Conservation (phyloP, 208 protist genomes). For the Acanthamoeba quina region DNA sequence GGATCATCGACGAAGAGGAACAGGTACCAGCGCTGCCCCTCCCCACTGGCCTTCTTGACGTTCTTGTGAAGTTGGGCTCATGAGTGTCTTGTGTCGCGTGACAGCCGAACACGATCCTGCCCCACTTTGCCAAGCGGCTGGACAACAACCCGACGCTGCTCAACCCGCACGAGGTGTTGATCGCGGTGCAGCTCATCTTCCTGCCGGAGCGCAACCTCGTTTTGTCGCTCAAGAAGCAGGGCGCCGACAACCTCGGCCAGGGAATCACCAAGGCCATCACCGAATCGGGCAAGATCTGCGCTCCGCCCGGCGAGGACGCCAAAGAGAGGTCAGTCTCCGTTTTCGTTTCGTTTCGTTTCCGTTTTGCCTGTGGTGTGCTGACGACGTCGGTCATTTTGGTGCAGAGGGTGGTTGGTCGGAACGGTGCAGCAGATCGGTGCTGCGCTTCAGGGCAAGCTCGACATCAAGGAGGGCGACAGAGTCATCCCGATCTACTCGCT, state of each 20-base stretch:
- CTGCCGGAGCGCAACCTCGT: slow-evolving; percentile 10
- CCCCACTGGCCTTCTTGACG: background rate
- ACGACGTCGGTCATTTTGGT: background rate
- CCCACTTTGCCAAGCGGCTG: slow-evolving; percentile 35
- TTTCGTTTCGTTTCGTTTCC: background rate
- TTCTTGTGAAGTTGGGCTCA: background rate
- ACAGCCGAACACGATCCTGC: background rate
- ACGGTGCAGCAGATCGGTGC: slow-evolving; percentile 47
- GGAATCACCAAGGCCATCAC: slow-evolving; percentile 3
- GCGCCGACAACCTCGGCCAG: background rate
- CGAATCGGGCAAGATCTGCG: slow-evolving; percentile 58
- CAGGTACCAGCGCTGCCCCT: background rate
- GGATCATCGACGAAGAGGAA: slow-evolving; percentile 20
- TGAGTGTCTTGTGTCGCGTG: background rate
- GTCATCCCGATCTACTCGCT: slow-evolving; percentile 62
- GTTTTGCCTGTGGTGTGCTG: background rate
- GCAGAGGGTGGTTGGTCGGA: slow-evolving; percentile 27
- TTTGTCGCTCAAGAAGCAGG: slow-evolving; percentile 5
- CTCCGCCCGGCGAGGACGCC: slow-evolving; percentile 11
- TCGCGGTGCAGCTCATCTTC: slow-evolving; percentile 30
- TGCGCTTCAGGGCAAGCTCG: slow-evolving; percentile 13
- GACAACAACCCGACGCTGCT: slow-evolving; percentile 53
- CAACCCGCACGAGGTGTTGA: slow-evolving; percentile 56
- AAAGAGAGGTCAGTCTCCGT: background rate
- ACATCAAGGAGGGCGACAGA: slow-evolving; percentile 31